These are phyloP conservation scores for Podaxis carcinomalis DNA, from an alignment of 768 basidiomycete genomes.

Conservation along the genomic window DNA sequence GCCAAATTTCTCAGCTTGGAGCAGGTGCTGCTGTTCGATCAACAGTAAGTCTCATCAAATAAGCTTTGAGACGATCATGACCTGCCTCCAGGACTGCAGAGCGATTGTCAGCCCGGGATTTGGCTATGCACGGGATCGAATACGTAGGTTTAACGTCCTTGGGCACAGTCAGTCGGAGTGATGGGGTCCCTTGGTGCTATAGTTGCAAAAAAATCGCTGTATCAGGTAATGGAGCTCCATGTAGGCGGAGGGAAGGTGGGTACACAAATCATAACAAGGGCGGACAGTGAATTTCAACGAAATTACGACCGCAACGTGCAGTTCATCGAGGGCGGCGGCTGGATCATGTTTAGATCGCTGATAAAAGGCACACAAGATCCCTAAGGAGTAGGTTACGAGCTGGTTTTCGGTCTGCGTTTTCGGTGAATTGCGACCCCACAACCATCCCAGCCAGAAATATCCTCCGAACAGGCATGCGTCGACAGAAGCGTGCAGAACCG, in stretches of 20 bases:
- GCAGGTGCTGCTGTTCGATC: no score
- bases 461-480: background rate
- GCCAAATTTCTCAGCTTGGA: no score
- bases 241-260: background rate
- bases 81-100: no score
- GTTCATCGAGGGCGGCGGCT: background rate
- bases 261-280: background rate
- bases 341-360: background rate
- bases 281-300: background rate
- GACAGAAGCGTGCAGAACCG: background rate
- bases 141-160: no score
- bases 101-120: no score
- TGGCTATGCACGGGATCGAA: no score
- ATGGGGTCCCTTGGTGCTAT: background rate
- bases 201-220: background rate
- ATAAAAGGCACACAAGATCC: background rate
- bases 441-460: background rate
- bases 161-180: no score
- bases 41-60: no score
- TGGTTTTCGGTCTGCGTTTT: background rate
- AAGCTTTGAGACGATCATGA: no score
- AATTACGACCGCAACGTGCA: background rate
- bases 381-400: background rate
- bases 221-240: background rate
- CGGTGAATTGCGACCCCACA: background rate